Base-by-base conservation (phyloP, 2,329 filamentous ascomycete genomes). In the Epichloe brachyelytri region DNA sequence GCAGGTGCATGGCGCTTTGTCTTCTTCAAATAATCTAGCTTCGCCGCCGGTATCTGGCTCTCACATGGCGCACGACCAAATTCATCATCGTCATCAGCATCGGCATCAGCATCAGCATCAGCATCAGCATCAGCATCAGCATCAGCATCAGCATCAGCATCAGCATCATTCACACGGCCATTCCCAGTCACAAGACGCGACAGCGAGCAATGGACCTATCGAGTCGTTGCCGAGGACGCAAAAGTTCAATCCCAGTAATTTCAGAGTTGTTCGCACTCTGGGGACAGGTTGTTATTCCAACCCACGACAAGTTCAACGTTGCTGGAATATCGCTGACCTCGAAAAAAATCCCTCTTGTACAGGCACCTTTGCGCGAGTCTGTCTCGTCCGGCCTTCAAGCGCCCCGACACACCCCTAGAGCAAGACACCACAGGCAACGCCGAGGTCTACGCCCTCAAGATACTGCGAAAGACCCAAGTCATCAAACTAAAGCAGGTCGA, bases 401-500 rank as follows among this genome's bases (percentile, higher is more conserved):
- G 71, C 72, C 41, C 67, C 41, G 43, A 48, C 30, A 63, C 58
- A 17, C 60, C 64, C n/a, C 59, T 65, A 47, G 65, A 67, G 37
- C 60, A 61, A 40, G 60, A 66, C 39, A 58, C 60, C 38, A 57
- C 39, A 19, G 48, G 40, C 26, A 30, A 71, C 49, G 65, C 70
- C 50, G 61, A 64, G 65, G 84, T 90, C n/a, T 90, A 83, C 67
- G 86, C 86, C 44, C 75, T 91, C 61, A 91, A 91, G 74, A 88
- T 89, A 51, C 68, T 91, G 57, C 80, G 85, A 55, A 84, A 84
- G 63, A 75, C 79, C 50, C 77, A 83, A 60, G 83, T 93, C 43
- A 85, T 93, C 65, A 83, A 83, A 56, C 77, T 91, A 52, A 91
- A 91, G 73, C 87, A 93, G 63, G 83, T 91, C 58, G 86, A 91